Conservation (phyloP, 1,284 basidiomycete species). For the Ceratobasidium sp. region DNA sequence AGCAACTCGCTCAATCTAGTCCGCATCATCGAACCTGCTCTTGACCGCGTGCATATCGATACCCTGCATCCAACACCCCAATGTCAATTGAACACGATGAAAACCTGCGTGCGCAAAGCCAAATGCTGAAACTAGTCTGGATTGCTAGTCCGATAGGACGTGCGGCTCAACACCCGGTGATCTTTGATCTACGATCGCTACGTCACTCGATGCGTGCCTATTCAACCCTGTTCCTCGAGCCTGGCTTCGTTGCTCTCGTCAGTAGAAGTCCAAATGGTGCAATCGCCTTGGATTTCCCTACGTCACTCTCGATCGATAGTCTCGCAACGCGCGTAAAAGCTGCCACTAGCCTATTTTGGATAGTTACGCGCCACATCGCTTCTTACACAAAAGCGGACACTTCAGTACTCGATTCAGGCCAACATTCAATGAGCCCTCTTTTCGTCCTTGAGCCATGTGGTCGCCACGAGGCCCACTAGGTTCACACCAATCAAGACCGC, state of each 20-base stretch:
- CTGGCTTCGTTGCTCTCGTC: background rate
- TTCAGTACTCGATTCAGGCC: too few relatives aligned
- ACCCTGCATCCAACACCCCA: background rate
- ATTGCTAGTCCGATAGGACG: background rate
- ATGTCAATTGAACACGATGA: background rate
- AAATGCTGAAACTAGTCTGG: background rate
- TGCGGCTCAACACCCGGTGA: background rate
- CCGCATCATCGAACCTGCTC: background rate
- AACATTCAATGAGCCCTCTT: slow-evolving; percentile 2
- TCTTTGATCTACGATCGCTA: background rate
- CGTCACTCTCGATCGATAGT: background rate
- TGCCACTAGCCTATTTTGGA: background rate
- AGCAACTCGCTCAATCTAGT: too few relatives aligned
- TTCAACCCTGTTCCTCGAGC: background rate
- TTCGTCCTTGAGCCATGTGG: slow-evolving; percentile 18
- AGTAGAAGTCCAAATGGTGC: background rate
- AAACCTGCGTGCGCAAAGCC: background rate
- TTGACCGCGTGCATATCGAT: background rate
- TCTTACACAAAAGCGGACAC: background rate
- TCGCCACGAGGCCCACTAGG: slow-evolving; percentile 19
- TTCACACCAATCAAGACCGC: slow-evolving; percentile 39
- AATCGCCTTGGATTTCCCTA: background rate
- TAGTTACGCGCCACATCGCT: background rate
- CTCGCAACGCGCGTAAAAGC: background rate
- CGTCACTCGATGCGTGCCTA: background rate